Conservation (phyloP, 2,329 filamentous ascomycete genomes). For the Periglandula ipomoeae region DNA sequence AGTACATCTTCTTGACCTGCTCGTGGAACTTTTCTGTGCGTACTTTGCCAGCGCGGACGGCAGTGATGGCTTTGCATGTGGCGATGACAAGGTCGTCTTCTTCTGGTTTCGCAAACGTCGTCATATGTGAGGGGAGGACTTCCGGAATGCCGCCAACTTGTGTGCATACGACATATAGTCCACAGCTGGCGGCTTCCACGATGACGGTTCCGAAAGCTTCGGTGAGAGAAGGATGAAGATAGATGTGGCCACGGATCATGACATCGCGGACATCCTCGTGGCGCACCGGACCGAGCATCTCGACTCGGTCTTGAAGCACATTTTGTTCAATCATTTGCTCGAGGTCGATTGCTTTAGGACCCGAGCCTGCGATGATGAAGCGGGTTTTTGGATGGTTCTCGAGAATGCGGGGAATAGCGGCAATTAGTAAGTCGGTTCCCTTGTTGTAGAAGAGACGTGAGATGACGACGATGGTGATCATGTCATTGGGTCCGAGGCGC, state of each 20-base stretch:
- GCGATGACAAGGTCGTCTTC: constrained; percentile 90
- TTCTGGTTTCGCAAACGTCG: constrained; percentile 91
- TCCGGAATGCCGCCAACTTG: constrained; percentile 95
- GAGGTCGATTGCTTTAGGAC: constrained; percentile 92
- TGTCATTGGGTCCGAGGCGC: constrained; percentile 70
- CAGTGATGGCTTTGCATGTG: constrained; percentile 80
- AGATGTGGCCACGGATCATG: constrained; percentile 95
- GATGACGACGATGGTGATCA: constrained; percentile 93
- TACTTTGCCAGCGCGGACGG: constrained; percentile 76
- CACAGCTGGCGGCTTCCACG: constrained; percentile 92
- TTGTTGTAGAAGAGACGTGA: constrained; percentile 98
- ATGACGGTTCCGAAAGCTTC: constrained; percentile 98
- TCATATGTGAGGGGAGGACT: constrained; percentile 93
- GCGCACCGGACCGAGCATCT: constrained; percentile 82
- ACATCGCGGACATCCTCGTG: constrained; percentile 97
- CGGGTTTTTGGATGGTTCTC: constrained; percentile 84
- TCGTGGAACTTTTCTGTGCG: constrained; percentile 93
- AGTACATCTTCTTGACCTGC: constrained; percentile 97
- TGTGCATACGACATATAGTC: constrained; percentile 92
- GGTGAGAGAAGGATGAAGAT: constrained; percentile 87
- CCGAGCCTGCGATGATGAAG: constrained; percentile 93
- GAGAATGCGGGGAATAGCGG: constrained; percentile 86
- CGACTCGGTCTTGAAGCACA: constrained; percentile 85
- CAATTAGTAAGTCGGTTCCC: constrained; percentile 92
- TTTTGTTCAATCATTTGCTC: constrained; percentile 98